These are phyloP conservation scores for Starmerella etchellsii DNA, from an alignment of 805 yeast species.

Conservation along the genomic window DNA sequence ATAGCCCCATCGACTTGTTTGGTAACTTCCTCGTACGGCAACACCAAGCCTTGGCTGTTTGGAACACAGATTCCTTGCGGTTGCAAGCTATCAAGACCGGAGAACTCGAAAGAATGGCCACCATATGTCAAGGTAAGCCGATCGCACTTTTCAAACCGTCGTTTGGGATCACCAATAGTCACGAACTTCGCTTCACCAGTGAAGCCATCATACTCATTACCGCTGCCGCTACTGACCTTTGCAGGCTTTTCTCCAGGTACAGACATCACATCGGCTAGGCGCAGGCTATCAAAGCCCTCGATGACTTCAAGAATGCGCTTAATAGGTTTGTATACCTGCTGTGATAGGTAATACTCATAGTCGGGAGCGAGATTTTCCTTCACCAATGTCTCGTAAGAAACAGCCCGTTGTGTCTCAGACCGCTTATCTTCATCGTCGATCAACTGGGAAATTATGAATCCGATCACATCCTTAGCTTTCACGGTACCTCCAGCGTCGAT, in stretches of 20 bases:
- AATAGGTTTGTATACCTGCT: conserved; percentile 82
- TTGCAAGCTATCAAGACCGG: conserved; percentile 59
- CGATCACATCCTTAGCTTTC: conserved; percentile 79
- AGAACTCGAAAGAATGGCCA: conserved; percentile 46
- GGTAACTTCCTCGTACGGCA: conserved; percentile 45
- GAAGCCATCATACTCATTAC: conserved; percentile 31
- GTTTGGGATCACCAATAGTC: conserved; percentile 38
- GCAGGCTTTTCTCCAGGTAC: conserved; percentile 36
- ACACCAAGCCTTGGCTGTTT: conserved; percentile 37
- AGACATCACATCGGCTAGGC: conserved; percentile 67
- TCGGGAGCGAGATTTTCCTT: conserved; percentile 53
- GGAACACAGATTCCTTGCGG: conserved; percentile 61
- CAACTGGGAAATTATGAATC: conserved; percentile 63
- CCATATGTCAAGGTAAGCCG: conserved; percentile 35
- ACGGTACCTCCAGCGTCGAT: conserved; percentile 74
- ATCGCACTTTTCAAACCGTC: conserved; percentile 59
- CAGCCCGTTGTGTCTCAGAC: conserved; percentile 66
- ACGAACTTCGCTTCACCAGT: conserved; percentile 2
- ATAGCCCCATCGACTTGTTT: conserved; percentile 65
- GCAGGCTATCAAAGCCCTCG: conserved; percentile 71
- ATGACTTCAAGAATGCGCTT: conserved; percentile 75
- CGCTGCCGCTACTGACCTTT: conserved; percentile 65
- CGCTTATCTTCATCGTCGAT: conserved; percentile 24
- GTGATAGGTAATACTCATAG: conserved; percentile 63
- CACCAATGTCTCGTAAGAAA: conserved; percentile 58